Evolutionary conservation across 352 stramenopile genomes (phyloP).

Genomic region (Globisporangium uncinulatum): DNA sequence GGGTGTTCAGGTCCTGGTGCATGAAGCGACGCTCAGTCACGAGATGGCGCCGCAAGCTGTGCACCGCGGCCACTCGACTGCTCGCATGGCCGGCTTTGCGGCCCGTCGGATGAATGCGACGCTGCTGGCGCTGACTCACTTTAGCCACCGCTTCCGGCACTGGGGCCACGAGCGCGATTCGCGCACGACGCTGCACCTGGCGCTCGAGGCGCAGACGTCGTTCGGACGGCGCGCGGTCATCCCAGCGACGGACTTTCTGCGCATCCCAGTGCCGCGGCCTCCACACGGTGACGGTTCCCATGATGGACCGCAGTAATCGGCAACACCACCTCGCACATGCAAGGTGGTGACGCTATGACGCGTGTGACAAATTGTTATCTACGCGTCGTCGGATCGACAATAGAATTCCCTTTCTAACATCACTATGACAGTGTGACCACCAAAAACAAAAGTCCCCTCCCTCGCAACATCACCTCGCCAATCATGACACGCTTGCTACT

Average conservation of each 20-base stretch:
- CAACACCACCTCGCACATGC: no score
- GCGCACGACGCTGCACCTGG: conserved; percentile 62
- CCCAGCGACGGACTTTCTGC: conserved; percentile 72
- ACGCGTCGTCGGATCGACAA: no score
- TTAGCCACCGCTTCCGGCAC: conserved; percentile 79
- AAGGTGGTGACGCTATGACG: no score
- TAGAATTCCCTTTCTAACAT: no score
- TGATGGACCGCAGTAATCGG: no score
- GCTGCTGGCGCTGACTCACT: conserved; percentile 78
- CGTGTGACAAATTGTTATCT: no score
- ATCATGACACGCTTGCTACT: conserved; percentile 15
- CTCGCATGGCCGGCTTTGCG: conserved; percentile 67
- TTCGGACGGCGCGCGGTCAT: conserved; percentile 66
- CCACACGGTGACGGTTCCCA: conserved; percentile 18
- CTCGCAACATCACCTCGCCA: conserved; percentile 1
- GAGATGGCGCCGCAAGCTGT: conserved; percentile 66
- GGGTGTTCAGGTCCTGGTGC: conserved; percentile 65
- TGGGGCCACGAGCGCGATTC: conserved; percentile 35
- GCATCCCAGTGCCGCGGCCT: conserved; percentile 58
- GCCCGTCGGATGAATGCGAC: conserved; percentile 73
- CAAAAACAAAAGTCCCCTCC: background rate
- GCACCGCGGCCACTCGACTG: conserved; percentile 72
- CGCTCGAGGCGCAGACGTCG: conserved; percentile 52
- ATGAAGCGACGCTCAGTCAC: conserved; percentile 80
- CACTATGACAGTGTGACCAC: background rate